Percentiles rank a stretch among this genome's conserved stretches.
phyloP scores from a whole-genome alignment of 1,284 basidiomycete genomes.

The Fomitiporia mediterranea region DNA sequence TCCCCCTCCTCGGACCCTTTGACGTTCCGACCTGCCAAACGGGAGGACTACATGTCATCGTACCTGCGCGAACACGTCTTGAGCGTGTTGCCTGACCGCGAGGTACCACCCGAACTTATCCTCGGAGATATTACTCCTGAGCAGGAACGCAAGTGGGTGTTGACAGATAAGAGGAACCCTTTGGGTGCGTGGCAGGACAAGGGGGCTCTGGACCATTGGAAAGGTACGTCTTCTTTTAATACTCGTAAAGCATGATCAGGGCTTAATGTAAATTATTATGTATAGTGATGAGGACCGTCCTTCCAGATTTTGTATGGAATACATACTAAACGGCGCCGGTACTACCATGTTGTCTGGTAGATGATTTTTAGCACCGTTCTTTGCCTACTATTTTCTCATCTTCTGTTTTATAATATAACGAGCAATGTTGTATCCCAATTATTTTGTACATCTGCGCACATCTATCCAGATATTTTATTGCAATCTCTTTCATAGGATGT shows the following conservation, averaged over 20 bases:
- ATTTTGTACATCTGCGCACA: too few species aligned
- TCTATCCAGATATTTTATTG: too few species aligned
- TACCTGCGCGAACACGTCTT: slow-evolving; percentile 54
- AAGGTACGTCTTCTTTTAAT: slow-evolving; percentile 46
- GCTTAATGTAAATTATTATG: slow-evolving; percentile 8
- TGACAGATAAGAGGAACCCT: slow-evolving; percentile 52
- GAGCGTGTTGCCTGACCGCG: slow-evolving; percentile 39
- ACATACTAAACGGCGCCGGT: slow-evolving; percentile 29
- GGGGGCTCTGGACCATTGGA: slow-evolving; percentile 71
- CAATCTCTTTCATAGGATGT: too few species aligned
- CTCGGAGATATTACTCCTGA: slow-evolving; percentile 34
- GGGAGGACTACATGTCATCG: slow-evolving; percentile 62
- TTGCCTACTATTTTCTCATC: too few species aligned
- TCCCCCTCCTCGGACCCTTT: slow-evolving; percentile 53
- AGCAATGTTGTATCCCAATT: too few species aligned
- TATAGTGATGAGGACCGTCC: slow-evolving; percentile 36
- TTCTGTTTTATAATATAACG: too few species aligned
- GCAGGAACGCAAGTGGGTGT: slow-evolving; percentile 40
- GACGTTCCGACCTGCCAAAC: slow-evolving; percentile 55
- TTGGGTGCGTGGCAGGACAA: slow-evolving; percentile 60
- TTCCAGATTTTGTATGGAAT: slow-evolving; percentile 36
- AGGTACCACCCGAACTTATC: slow-evolving; percentile 49
- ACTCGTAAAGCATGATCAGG: background rate
- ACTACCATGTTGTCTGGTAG: too few species aligned
- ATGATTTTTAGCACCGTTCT: too few species aligned